phyloP scores from a whole-genome alignment of 306 rosid genomes.

The Trifolium repens region DNA sequence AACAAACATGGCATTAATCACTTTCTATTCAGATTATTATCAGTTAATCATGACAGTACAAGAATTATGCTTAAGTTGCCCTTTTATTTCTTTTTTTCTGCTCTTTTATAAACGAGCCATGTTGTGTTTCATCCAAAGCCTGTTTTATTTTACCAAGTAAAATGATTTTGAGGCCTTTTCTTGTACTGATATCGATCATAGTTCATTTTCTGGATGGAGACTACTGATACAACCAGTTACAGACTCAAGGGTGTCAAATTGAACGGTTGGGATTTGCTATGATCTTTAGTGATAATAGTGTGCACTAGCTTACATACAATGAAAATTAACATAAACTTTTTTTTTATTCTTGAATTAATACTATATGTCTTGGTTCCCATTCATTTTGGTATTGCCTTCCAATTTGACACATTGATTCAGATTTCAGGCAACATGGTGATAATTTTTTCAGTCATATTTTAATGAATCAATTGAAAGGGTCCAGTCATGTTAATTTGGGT shows the following conservation, averaged over 20 bases:
- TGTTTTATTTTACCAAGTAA: background rate
- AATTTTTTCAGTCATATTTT: no score
- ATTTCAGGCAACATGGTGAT: no score
- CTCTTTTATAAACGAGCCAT: background rate
- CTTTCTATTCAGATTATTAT: background rate
- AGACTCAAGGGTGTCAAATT: background rate
- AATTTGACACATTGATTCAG: no score
- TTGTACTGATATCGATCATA: background rate
- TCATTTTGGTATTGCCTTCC: no score
- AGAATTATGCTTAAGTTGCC: background rate
- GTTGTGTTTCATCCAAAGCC: background rate
- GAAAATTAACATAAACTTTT: background rate
- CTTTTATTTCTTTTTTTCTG: background rate
- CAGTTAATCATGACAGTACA: background rate
- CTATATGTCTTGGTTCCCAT: no score
- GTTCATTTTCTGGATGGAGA: background rate
- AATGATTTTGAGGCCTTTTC: slow-evolving; percentile 1
- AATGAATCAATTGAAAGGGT: no score
- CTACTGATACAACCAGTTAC: background rate
- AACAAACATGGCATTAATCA: background rate
- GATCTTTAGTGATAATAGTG: background rate
- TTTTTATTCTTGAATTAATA: no score
- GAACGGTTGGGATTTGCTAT: background rate
- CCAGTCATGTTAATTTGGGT: no score
- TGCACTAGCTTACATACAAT: slow-evolving; percentile 9